Evolutionary conservation across 2,329 filamentous ascomycete species (phyloP).

Genomic region (Scedosporium aurantiacum): DNA sequence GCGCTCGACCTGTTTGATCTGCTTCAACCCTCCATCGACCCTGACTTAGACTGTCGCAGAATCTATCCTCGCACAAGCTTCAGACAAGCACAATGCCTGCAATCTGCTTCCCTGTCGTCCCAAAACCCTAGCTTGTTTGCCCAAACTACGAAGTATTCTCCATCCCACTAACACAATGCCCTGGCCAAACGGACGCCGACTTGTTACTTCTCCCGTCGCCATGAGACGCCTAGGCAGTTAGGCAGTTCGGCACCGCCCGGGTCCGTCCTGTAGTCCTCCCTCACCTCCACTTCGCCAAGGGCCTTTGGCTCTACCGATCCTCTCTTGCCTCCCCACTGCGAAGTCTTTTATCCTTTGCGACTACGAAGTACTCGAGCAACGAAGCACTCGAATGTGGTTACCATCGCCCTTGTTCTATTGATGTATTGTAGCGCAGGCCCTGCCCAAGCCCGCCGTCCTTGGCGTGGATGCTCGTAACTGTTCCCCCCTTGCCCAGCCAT

Average conservation of each 20-base stretch:
- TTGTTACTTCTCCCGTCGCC: background rate
- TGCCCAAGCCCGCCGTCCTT: background rate
- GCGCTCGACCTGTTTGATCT: slow-evolving; percentile 1
- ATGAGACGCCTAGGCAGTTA: slow-evolving; percentile 4
- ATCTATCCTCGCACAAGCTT: background rate
- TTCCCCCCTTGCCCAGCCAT: background rate
- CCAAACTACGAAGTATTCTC: background rate
- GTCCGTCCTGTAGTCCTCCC: background rate
- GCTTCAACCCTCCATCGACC: background rate
- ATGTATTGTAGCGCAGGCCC: background rate
- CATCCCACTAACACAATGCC: background rate
- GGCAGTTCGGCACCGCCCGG: background rate
- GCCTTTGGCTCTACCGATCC: background rate
- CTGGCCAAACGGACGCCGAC: background rate
- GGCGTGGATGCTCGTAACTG: background rate
- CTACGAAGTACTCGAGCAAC: no score
- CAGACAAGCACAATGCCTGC: background rate
- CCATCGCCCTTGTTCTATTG: background rate
- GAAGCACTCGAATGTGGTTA: no score
- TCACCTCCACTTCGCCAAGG: no score
- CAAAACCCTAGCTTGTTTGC: background rate
- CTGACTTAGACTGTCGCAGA: background rate
- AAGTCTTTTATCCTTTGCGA: no score
- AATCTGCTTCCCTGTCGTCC: background rate
- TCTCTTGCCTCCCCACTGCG: background rate